Evolutionary conservation across 2,329 filamentous ascomycete genomes (phyloP).

Genomic region (Sporothrix brunneoviolacea): DNA sequence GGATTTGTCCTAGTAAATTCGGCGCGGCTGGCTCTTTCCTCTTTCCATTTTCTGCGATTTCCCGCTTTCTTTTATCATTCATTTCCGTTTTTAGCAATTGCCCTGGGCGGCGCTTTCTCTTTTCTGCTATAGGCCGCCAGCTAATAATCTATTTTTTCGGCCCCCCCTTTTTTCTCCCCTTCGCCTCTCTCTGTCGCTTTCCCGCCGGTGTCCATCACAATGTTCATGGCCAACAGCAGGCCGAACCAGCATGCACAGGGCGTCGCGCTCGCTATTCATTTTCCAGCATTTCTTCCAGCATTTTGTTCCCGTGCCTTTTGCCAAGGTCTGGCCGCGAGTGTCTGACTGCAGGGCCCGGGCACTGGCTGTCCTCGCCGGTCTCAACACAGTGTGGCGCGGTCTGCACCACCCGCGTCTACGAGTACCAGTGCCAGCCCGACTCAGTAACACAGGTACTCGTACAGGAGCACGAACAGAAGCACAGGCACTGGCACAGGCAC

Average conservation of each 20-base stretch:
- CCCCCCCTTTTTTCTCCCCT: background rate
- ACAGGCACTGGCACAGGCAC: too few species aligned
- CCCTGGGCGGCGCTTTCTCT: constrained; percentile 4
- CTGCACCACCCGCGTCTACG: constrained; percentile 2
- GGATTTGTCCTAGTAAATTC: background rate
- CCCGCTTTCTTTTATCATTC: background rate
- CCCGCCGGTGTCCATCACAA: too few species aligned
- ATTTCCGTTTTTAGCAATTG: constrained; percentile 12
- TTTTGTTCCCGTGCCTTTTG: too few species aligned
- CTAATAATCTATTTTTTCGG: background rate
- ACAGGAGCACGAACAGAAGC: too few species aligned
- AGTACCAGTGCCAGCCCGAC: too few species aligned
- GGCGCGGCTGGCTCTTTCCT: constrained; percentile 2
- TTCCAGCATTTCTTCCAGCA: too few species aligned
- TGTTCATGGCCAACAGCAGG: too few species aligned
- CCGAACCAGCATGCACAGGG: too few species aligned
- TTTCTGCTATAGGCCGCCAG: constrained; percentile 5
- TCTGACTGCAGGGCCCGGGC: too few species aligned
- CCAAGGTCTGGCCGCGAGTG: too few species aligned
- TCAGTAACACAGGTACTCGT: too few species aligned
- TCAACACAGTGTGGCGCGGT: background rate
- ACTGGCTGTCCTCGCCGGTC: background rate
- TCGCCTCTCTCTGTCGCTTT: background rate
- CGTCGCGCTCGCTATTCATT: too few species aligned
- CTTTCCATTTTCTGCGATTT: background rate